phyloP scores from a whole-genome alignment of 192 early-diverging fungal species.

The Mortierella claussenii region DNA sequence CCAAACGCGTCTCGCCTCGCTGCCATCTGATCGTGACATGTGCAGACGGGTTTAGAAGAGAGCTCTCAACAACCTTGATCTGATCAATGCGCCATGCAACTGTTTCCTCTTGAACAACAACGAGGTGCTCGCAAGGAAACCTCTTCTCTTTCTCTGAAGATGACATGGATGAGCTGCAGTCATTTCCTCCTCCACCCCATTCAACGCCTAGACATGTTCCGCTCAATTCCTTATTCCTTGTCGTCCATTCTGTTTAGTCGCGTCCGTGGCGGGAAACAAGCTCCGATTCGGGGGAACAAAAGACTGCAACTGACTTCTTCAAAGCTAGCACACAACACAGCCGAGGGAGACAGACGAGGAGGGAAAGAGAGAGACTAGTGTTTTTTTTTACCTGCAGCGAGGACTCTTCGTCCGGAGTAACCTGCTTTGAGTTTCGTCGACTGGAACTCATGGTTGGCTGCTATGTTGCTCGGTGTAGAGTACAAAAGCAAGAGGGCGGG shows the following conservation, averaged over 20 bases:
- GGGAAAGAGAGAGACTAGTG: neutral
- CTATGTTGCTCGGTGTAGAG: conserved; percentile 1
- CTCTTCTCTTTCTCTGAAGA: no score
- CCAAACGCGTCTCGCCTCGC: no score
- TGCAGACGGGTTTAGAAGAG: neutral
- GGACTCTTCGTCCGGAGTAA: conserved; percentile 35
- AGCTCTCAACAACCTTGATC: conserved; percentile 2
- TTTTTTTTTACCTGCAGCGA: conserved; percentile 41
- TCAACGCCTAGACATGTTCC: conserved; percentile 6
- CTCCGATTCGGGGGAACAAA: neutral
- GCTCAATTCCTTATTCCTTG: neutral
- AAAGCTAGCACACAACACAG: no score
- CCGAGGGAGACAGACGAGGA: neutral
- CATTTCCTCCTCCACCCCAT: neutral
- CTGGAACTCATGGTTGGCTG: conserved; percentile 39
- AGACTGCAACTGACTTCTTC: no score
- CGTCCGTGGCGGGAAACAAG: conserved; percentile 30
- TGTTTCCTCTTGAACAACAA: conserved; percentile 1
- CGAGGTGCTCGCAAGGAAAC: no score
- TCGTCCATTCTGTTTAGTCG: neutral
- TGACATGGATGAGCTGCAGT: no score
- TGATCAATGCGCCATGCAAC: neutral
- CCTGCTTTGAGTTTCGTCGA: conserved; percentile 50
- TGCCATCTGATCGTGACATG: conserved; percentile 5
- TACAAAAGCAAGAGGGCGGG: no score